Base-by-base conservation (phyloP, 805 yeast genomes). In the Yarrowia yakushimensis region DNA sequence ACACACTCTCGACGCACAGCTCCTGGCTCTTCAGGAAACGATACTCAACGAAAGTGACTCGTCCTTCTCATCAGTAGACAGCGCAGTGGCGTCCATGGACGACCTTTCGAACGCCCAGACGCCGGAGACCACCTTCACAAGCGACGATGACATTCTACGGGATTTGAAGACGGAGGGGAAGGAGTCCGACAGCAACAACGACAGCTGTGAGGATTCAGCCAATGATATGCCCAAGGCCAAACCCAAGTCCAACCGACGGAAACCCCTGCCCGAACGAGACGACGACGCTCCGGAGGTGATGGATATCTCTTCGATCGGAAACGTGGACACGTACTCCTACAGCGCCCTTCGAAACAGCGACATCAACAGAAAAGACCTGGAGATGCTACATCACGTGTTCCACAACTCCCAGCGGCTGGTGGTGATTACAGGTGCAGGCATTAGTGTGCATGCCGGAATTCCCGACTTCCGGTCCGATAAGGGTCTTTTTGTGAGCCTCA, bases 401-500 rank as follows among this genome's bases (percentile, higher is more conserved):
- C 72, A 71, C 33, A 78, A 86, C 67, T 79, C 92, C 30, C 82
- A 79, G 66, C 80, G 81, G 65, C 76, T 86, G 30, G 79, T 89
- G 2, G 82, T 86, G 28, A 79, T 91, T 28, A 83, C 92, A 0
- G 97, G 97, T 11, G 97, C 97, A 17, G 97, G 97, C 2, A 83
- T 89, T 18, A 89, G 96, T 12, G 94, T 92, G 61, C 87, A 88
- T 28, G 90, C 96, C 0, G 97, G 97, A 4, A 91, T 90, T 39
- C 97, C 97, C 3, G 94, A 87, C 69, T 87, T 90, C 70, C 76
- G 97, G 70, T 87, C 96, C 8, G 63, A 65, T 18, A 77, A 84
- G 64, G 96, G 96, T 1, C 78, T 91, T 52, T 89, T 91, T 70
- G 81, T 82, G 62, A 82, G 82, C 13, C 72, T 83, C 39, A 76